phyloP scores from a whole-genome alignment of 108 stramenopile species.

The Cylindrotheca closterium region DNA sequence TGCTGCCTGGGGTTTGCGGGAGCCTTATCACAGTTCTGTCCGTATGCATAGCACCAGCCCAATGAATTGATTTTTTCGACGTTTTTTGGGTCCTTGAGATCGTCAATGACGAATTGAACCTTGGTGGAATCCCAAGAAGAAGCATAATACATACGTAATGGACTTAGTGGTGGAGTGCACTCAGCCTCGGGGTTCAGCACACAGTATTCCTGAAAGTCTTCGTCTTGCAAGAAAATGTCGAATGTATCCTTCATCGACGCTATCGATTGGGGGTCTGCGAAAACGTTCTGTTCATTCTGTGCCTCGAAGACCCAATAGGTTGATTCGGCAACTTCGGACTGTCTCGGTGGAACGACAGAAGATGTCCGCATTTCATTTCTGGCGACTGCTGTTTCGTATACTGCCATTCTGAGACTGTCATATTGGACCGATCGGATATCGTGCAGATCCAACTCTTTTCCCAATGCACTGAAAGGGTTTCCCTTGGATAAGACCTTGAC shows the following conservation, averaged over 20 bases:
- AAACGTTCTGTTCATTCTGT: conserved; percentile 23
- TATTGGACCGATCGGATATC: conserved; percentile 46
- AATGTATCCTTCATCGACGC: conserved; percentile 40
- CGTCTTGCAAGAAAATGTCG: conserved; percentile 37
- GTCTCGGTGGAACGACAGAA: conserved; percentile 1
- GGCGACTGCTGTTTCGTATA: conserved; percentile 19
- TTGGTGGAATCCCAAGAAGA: conserved; percentile 30
- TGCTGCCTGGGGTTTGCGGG: conserved; percentile 3
- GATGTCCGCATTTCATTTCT: conserved; percentile 1
- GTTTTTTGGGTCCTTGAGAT: conserved; percentile 29
- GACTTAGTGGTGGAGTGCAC: conserved; percentile 33
- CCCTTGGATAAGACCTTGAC: too few species aligned
- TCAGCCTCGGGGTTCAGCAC: conserved; percentile 2
- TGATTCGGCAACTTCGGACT: conserved; percentile 28
- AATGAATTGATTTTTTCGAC: conserved; percentile 33
- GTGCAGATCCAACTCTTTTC: conserved; percentile 37
- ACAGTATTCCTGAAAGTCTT: conserved; percentile 31
- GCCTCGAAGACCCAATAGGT: conserved; percentile 56
- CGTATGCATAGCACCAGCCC: conserved; percentile 28
- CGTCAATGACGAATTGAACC: conserved; percentile 35
- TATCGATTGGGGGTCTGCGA: conserved; percentile 28
- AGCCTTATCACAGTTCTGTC: conserved; percentile 28
- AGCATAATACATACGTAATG: conserved; percentile 47
- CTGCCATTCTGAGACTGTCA: conserved; percentile 41
- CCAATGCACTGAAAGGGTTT: conserved; percentile 42